phyloP scores from a whole-genome alignment of 108 stramenopile species.

The Schizochytrium sp. region DNA sequence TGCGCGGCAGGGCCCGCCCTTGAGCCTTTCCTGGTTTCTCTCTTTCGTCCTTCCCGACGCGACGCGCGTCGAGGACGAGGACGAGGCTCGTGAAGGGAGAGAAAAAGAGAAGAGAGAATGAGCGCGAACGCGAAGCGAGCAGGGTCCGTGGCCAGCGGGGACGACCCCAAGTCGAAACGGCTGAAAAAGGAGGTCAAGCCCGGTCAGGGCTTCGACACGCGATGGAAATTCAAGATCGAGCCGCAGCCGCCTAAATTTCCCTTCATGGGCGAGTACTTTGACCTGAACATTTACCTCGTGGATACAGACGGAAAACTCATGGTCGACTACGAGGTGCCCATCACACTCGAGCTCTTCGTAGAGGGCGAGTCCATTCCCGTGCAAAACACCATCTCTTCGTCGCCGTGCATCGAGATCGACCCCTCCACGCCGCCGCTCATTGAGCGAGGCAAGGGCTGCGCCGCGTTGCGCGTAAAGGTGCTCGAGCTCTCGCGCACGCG shows the following conservation, averaged over 20 bases:
- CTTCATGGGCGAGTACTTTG: slow-evolving; percentile 11
- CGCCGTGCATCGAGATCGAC: neutral
- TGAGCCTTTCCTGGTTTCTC: no score
- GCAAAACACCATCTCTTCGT: neutral
- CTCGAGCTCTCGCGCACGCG: neutral
- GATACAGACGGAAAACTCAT: neutral
- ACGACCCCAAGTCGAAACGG: neutral
- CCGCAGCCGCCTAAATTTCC: slow-evolving; percentile 15
- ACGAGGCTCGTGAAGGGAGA: no score
- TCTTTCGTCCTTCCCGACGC: no score
- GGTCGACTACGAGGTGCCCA: slow-evolving; percentile 10
- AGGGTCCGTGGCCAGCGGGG: neutral
- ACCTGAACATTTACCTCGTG: slow-evolving; percentile 13
- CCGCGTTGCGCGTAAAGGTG: neutral
- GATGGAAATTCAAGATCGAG: slow-evolving; percentile 1
- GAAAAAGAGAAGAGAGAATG: no score
- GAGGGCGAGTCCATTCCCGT: neutral
- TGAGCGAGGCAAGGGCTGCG: neutral
- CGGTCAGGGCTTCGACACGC: slow-evolving; percentile 3
- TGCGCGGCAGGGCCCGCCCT: no score
- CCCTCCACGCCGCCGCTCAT: neutral
- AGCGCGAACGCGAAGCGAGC: no score
- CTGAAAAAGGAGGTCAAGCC: slow-evolving; percentile 14
- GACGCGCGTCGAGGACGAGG: no score
- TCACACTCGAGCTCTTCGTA: neutral